phyloP scores from a whole-genome alignment of 1,139 yeast species.

The Saccharomyces hybrid region DNA sequence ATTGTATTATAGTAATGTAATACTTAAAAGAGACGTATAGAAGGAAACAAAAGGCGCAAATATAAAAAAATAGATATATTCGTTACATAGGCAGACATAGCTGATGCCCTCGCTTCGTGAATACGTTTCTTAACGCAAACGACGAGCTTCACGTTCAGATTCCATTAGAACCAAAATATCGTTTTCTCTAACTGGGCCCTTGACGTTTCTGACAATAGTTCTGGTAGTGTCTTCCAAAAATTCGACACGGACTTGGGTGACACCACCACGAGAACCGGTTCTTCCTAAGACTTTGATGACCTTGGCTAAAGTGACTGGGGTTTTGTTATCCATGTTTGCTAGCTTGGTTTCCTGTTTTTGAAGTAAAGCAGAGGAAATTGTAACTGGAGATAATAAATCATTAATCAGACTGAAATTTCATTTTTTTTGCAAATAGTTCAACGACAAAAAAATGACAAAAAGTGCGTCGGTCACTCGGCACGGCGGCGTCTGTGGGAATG shows the following conservation, averaged over 20 bases:
- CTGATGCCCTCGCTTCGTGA: not conserved
- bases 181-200: slow-evolving; percentile 98
- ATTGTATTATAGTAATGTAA: not conserved
- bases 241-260: slow-evolving; percentile 99
- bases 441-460: not conserved
- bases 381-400: not conserved
- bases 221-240: slow-evolving; percentile 97
- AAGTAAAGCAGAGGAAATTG: not conserved
- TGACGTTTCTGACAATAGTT: slow-evolving; percentile 99
- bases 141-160: slow-evolving; percentile 96
- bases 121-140: slow-evolving; percentile 41
- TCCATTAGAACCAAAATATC: slow-evolving; percentile 98
- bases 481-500: not conserved
- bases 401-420: not conserved
- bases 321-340: slow-evolving; percentile 58
- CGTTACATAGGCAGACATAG: not conserved
- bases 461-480: not conserved
- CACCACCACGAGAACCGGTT: slow-evolving; percentile 99
- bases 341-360: slow-evolving; percentile 3
- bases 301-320: slow-evolving; percentile 98
- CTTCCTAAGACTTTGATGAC: slow-evolving; percentile 99
- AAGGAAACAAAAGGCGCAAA: not conserved
- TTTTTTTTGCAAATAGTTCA: not conserved
- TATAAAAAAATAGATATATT: not conserved
- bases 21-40: not conserved